Base-by-base conservation (phyloP, 306 rosid species). In the Cicer bijugum region DNA sequence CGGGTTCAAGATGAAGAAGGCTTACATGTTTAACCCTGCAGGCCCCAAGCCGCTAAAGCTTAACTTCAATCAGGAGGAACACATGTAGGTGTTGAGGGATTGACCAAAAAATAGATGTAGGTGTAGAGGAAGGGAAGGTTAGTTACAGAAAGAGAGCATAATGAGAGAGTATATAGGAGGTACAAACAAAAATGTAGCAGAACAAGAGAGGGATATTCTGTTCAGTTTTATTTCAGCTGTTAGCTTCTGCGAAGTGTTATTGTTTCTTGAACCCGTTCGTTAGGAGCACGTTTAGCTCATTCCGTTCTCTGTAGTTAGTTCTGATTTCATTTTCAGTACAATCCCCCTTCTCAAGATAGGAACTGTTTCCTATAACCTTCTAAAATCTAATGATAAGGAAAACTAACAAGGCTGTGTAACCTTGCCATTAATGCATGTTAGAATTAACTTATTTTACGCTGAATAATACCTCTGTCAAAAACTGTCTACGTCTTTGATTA, bases 311-410 rank as follows among this genome's bases (percentile, higher is more conserved):
- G 60, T 68, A 35, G 39, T 68, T 48, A n/a, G 74, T 68, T 14
- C 73, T n/a, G 42, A 35, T 59, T 44, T 17, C 35, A 72, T 12
- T 15, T 28, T 59, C 19, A 73, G 33, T 11, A 73, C 6, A 60
- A 60, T 60, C 15, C 51, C 48, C 61, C 70, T 12, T 74, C 2
- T 47, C 38, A 16, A 48, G 78, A 17, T 61, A 16, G 42, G 62
- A 61, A 74, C 5, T 37, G 42, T 48, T 48, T 48, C 62, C 35
- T 50, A 75, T 51, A 10, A 63, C 70, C 10, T 64, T 37, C 46
- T 19, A 28, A 78, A 64, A 63, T 12, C 64, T 35, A 75, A 56
- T 40, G 59, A 38, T 19, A 48, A 47, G 52, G 70, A 82, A 74
- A 48, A 50, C 5, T 65, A 8, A 64, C 72, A 12, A 39, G 45